Evolutionary conservation across 805 yeast species (phyloP).

Genomic region (Metschnikowia lochheadii): DNA sequence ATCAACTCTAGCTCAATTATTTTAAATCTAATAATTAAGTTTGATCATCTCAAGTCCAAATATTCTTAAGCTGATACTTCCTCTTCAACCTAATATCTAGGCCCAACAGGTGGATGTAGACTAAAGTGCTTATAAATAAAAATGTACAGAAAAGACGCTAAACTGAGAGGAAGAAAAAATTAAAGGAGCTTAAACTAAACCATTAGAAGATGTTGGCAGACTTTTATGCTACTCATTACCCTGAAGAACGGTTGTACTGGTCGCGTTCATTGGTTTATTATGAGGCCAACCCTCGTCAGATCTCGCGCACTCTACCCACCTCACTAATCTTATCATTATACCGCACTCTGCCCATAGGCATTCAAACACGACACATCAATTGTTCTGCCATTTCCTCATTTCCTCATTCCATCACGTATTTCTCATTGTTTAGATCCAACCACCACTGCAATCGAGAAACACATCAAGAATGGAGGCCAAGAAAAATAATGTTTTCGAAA

Average conservation of each 20-base stretch:
- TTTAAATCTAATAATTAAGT: too few species aligned
- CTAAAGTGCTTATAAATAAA: too few species aligned
- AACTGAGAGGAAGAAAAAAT: too few species aligned
- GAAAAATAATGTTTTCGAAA: conserved; percentile 11
- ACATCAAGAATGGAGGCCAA: conserved; percentile 1
- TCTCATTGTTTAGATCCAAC: neutral
- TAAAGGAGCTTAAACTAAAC: too few species aligned
- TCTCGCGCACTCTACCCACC: neutral
- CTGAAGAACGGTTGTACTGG: neutral
- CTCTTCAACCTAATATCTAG: too few species aligned
- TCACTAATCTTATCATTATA: neutral
- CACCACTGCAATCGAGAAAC: neutral
- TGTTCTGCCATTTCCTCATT: neutral
- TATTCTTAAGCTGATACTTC: too few species aligned
- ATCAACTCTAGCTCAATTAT: too few species aligned
- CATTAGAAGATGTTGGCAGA: too few species aligned
- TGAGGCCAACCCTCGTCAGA: neutral
- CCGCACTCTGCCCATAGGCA: neutral
- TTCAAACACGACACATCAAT: neutral
- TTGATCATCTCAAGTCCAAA: too few species aligned
- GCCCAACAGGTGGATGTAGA: too few species aligned
- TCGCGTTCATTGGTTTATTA: neutral
- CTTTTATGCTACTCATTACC: neutral
- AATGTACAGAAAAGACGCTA: too few species aligned
- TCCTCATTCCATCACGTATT: neutral